A percentile compares a stretch with the other conserved stretches of the same genome.
Evolutionary conservation across 106 monocot species (phyloP).

Genomic region (Platanthera guangdongensis): DNA sequence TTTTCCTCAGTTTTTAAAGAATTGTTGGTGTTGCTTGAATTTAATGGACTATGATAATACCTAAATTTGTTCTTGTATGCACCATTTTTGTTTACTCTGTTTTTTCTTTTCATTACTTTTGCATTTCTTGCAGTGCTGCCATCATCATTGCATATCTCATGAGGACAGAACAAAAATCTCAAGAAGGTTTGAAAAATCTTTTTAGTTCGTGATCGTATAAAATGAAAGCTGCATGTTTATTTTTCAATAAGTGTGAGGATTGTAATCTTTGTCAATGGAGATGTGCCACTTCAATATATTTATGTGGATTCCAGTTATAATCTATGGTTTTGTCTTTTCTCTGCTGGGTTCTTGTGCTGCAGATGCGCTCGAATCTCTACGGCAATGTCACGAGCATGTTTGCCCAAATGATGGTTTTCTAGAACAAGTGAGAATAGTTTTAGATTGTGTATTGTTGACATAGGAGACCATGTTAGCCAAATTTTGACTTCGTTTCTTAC

Average conservation of each 20-base stretch:
- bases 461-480: not conserved
- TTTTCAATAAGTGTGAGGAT: not conserved
- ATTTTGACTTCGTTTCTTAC: slow-evolving; percentile 8
- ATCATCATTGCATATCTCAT: slow-evolving; percentile 87
- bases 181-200: slow-evolving; percentile 62
- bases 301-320: not conserved
- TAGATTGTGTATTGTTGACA: slow-evolving; percentile 9
- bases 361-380: slow-evolving; percentile 83
- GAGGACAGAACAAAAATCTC: slow-evolving; percentile 84
- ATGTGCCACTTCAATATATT: not conserved
- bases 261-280: not conserved
- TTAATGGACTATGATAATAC: not conserved
- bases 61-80: not conserved
- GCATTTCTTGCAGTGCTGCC: slow-evolving; percentile 73
- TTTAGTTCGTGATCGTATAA: slow-evolving; percentile 2
- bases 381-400: slow-evolving; percentile 41
- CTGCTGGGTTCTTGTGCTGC: slow-evolving; percentile 20
- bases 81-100: not conserved
- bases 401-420: slow-evolving; percentile 98
- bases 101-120: slow-evolving; percentile 19
- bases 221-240: not conserved
- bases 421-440: slow-evolving; percentile 55
- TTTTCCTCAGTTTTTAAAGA: not conserved
- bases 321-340: not conserved
- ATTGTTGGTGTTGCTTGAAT: no score